Base-by-base conservation (phyloP, 129 eudicot genomes). In the Lactuca sativa region DNA sequence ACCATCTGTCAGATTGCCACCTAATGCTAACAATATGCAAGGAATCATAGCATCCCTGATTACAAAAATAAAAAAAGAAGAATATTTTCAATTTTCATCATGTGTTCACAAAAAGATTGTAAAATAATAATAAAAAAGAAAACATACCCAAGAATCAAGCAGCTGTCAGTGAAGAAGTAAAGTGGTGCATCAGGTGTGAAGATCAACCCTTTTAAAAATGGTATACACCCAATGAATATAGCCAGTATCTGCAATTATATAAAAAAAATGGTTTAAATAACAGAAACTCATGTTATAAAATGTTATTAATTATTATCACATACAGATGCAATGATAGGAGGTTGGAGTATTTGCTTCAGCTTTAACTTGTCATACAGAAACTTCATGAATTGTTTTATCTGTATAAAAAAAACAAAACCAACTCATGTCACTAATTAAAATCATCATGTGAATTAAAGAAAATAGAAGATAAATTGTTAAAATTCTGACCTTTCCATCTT, bases 241-340 rank as follows among this genome's bases (percentile, higher is more conserved):
- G 97, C 98, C 55, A 93, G 67, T 47, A 93, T 76, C 98, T 93
- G 87, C 65, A 81, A 60, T 59, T 18, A 18, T 18, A 18, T 18
- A 18, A 18, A 18, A 18, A 7, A 1, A 2, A 44, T 14, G 0
- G 15, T 56, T 48, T 10, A 56, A 43, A 56, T 55, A 41, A 49
- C 31, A 38, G 25, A 7, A 18, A 9, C 9, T 8, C 44, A 48
- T 33, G 36, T 56, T 64, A 54, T 58, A 17, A 4, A 72, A 57
- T 13, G 40, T 9, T n/a, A 37, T 11, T 33, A 8, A n/a, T n/a
- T n/a, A n/a, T 2, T 30, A 30, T n/a, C 34, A 85, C 96, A 83
- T 82, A 93, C 98, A n/a, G 98, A 93, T 71, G 98, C 98, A 79
- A 93, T 93, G 38, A 93, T 93, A 18, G 98, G 96, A 9, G 98